Evolutionary conservation across 495 filamentous ascomycete species (phyloP).

Genomic region (Chaetomium fimeti): DNA sequence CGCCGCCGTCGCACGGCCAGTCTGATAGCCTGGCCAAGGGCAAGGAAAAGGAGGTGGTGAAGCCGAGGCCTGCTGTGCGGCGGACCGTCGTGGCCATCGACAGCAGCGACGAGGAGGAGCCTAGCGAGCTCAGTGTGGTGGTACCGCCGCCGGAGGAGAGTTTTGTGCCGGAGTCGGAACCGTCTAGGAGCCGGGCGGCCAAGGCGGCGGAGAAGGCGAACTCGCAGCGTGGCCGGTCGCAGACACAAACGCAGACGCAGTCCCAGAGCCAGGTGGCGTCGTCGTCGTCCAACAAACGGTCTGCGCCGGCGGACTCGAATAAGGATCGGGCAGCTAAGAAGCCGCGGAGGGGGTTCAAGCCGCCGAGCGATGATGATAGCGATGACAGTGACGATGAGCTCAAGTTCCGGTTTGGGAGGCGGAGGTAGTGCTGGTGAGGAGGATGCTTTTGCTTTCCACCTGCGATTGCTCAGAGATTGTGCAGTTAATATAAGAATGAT

Average conservation of each 20-base stretch:
- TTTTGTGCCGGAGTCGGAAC: conserved; percentile 23
- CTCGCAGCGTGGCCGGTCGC: conserved; percentile 23
- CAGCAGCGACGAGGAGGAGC: conserved; percentile 42
- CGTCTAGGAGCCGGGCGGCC: conserved; percentile 30
- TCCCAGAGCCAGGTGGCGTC: conserved; percentile 40
- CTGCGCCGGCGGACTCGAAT: conserved; percentile 30
- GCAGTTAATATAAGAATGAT: background rate
- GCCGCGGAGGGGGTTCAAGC: conserved; percentile 35
- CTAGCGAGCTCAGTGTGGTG: conserved; percentile 8
- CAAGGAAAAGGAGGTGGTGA: conserved; percentile 11
- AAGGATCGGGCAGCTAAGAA: conserved; percentile 47
- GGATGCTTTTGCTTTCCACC: background rate
- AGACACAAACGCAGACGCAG: conserved; percentile 31
- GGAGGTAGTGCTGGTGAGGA: conserved; percentile 17
- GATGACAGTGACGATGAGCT: conserved; percentile 55
- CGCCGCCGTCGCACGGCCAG: conserved; percentile 7
- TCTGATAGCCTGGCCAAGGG: conserved; percentile 3
- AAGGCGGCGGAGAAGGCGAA: conserved; percentile 37
- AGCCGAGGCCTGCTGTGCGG: conserved; percentile 12
- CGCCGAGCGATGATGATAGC: conserved; percentile 41
- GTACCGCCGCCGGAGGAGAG: conserved; percentile 3
- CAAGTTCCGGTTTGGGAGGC: conserved; percentile 50
- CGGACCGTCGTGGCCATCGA: conserved; percentile 33
- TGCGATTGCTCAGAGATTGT: background rate
- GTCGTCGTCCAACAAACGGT: conserved; percentile 30